Evolutionary conservation across 2,329 filamentous ascomycete genomes (phyloP).

Genomic region (Sporothrix sp.): DNA sequence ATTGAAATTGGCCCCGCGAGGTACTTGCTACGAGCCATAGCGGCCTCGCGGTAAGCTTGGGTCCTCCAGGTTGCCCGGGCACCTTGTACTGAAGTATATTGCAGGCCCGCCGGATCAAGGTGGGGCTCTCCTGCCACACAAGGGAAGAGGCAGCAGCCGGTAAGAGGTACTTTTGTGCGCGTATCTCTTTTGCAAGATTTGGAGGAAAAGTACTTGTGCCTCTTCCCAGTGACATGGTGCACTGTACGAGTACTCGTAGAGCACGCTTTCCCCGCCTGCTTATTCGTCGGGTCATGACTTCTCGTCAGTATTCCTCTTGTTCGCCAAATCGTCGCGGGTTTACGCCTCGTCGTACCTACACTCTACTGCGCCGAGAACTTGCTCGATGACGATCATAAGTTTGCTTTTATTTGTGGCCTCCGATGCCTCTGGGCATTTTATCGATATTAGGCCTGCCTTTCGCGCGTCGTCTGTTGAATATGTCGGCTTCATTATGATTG

Average conservation of each 20-base stretch:
- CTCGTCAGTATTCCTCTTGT: constrained; percentile 1
- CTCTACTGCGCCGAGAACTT: background rate
- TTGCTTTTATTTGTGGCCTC: constrained; percentile 2
- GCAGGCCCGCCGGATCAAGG: constrained; percentile 2
- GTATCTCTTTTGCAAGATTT: background rate
- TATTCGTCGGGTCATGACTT: constrained; percentile 7
- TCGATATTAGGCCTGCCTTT: constrained; percentile 1
- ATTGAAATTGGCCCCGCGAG: constrained; percentile 16
- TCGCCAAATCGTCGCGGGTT: background rate
- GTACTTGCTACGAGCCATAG: constrained; percentile 13
- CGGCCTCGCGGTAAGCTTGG: background rate
- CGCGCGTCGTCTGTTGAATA: too few relatives aligned
- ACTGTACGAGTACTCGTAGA: background rate
- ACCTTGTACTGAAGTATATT: background rate
- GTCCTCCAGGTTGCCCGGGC: background rate
- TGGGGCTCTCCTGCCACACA: constrained; percentile 10
- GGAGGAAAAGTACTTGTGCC: background rate
- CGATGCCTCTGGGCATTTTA: background rate
- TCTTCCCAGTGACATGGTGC: background rate
- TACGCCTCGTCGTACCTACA: background rate
- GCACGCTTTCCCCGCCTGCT: constrained; percentile 8
- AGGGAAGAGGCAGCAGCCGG: too few relatives aligned
- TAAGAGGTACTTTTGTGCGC: background rate
- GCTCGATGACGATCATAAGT: too few relatives aligned
- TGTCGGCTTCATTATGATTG: too few relatives aligned